A percentile compares a stretch with the other conserved stretches of the same genome.
phyloP scores from a whole-genome alignment of 2,329 filamentous ascomycete species.

The Cadophora sp. region DNA sequence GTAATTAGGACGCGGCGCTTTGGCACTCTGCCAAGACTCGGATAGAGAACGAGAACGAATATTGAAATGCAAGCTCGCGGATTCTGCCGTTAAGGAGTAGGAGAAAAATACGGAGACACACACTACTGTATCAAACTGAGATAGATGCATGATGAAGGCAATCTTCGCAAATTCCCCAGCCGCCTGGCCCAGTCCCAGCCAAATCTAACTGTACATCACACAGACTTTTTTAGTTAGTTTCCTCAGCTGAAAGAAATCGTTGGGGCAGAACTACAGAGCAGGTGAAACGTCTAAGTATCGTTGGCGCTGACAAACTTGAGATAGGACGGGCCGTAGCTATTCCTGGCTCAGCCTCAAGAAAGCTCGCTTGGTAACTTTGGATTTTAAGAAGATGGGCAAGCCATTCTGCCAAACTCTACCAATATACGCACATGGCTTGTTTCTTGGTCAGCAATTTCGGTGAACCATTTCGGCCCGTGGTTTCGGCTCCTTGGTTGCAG shows the following conservation, averaged over 20 bases:
- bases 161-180: neutral
- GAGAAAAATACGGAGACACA: too few species aligned
- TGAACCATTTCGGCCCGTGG: neutral
- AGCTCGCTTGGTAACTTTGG: neutral
- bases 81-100: neutral
- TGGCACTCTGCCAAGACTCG: neutral
- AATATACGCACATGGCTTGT: neutral
- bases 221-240: neutral
- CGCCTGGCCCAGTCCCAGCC: neutral
- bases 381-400: neutral
- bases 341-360: neutral
- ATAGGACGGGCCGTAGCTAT: neutral
- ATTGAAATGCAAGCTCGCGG: neutral
- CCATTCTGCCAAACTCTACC: too few species aligned
- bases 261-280: neutral
- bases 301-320: neutral
- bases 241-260: constrained; percentile 1
- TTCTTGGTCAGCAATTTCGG: neutral
- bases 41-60: neutral
- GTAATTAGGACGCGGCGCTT: neutral
- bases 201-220: neutral
- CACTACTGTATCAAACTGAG: constrained; percentile 1
- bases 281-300: neutral
- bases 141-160: constrained; percentile 5
- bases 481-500: neutral